Percentiles rank a stretch among this genome's conserved stretches.
phyloP scores from a whole-genome alignment of 495 filamentous ascomycete genomes.

The Xylaria palmicola region DNA sequence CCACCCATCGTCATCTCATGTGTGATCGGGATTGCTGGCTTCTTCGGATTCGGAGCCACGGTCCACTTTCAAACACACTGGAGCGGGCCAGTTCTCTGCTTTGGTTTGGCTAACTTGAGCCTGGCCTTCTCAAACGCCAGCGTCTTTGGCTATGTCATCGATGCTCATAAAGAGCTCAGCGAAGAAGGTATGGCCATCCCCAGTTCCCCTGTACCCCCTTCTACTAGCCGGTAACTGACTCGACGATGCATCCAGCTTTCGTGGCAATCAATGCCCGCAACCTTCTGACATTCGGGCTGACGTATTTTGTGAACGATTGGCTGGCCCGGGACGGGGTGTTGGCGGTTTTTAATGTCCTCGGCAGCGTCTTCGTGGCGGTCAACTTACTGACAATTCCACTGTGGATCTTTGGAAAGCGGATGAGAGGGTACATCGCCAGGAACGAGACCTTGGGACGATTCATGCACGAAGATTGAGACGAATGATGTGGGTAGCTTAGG shows the following conservation, averaged over 20 bases:
- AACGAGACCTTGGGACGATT: conserved; percentile 46
- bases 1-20: conserved; percentile 47
- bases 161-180: conserved; percentile 49
- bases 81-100: conserved; percentile 52
- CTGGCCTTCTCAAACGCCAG: conserved; percentile 51
- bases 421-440: conserved; percentile 44
- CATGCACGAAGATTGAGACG: conserved; percentile 45
- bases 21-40: conserved; percentile 49
- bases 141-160: conserved; percentile 56
- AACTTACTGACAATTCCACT: conserved; percentile 51
- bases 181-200: conserved; percentile 41
- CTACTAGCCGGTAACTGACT: conserved; percentile 8
- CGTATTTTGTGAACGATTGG: conserved; percentile 56
- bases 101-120: conserved; percentile 54
- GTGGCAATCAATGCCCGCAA: conserved; percentile 57
- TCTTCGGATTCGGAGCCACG: conserved; percentile 61
- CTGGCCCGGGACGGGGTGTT: conserved; percentile 44
- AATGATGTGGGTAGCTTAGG: no score
- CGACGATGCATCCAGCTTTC: conserved; percentile 35
- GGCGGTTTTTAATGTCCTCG: conserved; percentile 52
- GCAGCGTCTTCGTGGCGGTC: conserved; percentile 45
- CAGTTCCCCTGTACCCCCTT: background rate
- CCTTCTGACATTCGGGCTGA: conserved; percentile 52
- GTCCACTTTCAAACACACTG: conserved; percentile 55
- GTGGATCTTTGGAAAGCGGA: conserved; percentile 55